Evolutionary conservation across 306 rosid species (phyloP).

Genomic region (Citrullus amarus): DNA sequence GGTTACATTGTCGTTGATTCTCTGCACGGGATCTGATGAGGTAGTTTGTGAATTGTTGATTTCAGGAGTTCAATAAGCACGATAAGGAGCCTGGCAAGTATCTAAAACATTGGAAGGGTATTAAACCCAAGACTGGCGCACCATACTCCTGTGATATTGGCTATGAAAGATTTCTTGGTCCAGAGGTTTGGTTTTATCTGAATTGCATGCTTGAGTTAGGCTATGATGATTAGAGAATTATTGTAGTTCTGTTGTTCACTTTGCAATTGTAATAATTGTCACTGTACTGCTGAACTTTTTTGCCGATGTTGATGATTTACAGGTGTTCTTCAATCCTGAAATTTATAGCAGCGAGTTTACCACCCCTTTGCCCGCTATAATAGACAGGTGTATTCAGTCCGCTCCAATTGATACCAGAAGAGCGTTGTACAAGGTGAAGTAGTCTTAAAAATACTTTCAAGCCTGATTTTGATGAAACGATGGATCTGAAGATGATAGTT

Average conservation of each 20-base stretch:
- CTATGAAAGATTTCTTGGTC: conserved; percentile 96
- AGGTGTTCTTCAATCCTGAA: conserved; percentile 99
- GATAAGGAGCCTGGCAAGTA: conserved; percentile 93
- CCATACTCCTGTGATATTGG: conserved; percentile 98
- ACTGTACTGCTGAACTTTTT: not conserved
- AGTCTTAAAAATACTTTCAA: not conserved
- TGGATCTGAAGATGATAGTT: not conserved
- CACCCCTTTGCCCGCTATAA: conserved; percentile 80
- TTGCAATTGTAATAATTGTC: not conserved
- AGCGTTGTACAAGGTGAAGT: conserved; percentile 80
- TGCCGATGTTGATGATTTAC: conserved; percentile 11
- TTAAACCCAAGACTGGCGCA: conserved; percentile 96
- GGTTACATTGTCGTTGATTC: not conserved
- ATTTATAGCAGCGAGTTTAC: conserved; percentile 67
- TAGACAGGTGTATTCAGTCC: conserved; percentile 96
- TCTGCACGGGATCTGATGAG: conserved; percentile 12
- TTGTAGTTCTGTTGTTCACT: not conserved
- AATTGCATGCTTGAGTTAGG: not conserved
- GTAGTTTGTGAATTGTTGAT: conserved; percentile 10
- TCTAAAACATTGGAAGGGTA: conserved; percentile 90
- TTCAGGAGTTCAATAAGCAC: conserved; percentile 89
- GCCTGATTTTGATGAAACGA: not conserved
- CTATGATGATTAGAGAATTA: not conserved
- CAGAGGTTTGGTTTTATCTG: conserved; percentile 55
- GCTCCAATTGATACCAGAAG: conserved; percentile 98